A percentile compares a stretch with the other conserved stretches of the same genome.
Evolutionary conservation across 176 grass and related monocot species (phyloP).

Genomic region (maize (Zea mays)): DNA sequence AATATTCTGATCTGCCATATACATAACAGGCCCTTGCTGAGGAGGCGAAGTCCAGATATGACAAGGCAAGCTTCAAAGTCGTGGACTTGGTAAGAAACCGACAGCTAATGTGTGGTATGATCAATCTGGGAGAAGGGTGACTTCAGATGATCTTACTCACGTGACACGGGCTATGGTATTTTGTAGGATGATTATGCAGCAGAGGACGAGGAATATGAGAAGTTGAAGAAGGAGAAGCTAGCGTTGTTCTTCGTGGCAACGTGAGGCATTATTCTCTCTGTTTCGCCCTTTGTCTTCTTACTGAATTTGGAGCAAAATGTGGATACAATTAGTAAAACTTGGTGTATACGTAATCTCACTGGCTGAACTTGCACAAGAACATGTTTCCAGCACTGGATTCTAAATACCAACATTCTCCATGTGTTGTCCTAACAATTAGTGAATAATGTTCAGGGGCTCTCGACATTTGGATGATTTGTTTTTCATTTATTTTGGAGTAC

Average conservation of each 20-base stretch:
- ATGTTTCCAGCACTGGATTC: background rate
- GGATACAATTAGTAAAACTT: background rate
- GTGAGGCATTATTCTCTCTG: constrained; percentile 37
- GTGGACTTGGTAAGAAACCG: constrained; percentile 70
- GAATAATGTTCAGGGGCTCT: background rate
- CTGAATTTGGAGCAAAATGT: background rate
- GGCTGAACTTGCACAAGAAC: background rate
- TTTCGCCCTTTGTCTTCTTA: background rate
- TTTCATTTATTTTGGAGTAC: background rate
- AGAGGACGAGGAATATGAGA: constrained; percentile 85
- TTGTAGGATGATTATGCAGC: constrained; percentile 81
- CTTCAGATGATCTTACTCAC: constrained; percentile 31
- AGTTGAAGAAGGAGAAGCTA: constrained; percentile 73
- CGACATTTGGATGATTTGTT: background rate
- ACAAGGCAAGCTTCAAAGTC: constrained; percentile 83
- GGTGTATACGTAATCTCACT: background rate
- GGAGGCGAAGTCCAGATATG: constrained; percentile 80
- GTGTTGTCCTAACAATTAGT: background rate
- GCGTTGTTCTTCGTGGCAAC: constrained; percentile 82
- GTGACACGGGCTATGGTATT: constrained; percentile 6
- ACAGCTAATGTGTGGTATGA: background rate
- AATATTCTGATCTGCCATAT: constrained; percentile 25
- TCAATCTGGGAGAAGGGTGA: background rate
- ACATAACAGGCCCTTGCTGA: constrained; percentile 64
- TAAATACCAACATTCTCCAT: background rate